These are phyloP conservation scores for Alternaria hordeiaustralica DNA, from an alignment of 2,329 filamentous ascomycete species.

Conservation along the genomic window DNA sequence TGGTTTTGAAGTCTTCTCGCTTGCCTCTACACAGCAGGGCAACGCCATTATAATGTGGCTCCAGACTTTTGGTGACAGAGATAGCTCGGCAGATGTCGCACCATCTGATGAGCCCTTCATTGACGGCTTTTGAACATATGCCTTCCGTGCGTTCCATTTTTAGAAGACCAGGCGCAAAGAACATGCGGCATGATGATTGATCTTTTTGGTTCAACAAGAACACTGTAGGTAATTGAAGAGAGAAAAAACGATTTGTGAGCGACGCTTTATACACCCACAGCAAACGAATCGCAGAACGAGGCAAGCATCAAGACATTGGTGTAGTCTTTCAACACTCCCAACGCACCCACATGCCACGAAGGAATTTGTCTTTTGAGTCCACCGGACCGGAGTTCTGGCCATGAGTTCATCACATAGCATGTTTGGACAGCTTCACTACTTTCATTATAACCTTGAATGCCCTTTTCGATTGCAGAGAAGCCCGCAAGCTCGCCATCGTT, in stretches of 20 bases:
- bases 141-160: too few relatives aligned
- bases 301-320: neutral
- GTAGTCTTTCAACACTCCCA: neutral
- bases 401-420: neutral
- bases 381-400: neutral
- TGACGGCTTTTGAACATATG: too few relatives aligned
- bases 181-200: too few relatives aligned
- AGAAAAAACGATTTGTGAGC: neutral
- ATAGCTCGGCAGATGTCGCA: neutral
- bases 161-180: too few relatives aligned
- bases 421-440: neutral
- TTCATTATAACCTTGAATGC: neutral
- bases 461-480: neutral
- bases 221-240: neutral
- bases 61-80: neutral
- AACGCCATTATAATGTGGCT: neutral
- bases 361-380: rapidly evolving
- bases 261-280: neutral
- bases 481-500: neutral
- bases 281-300: neutral
- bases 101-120: too few relatives aligned
- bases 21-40: too few relatives aligned
- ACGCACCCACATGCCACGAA: neutral
- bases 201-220: neutral
- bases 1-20: too few relatives aligned